Evolutionary conservation across 176 grass and related monocot genomes (phyloP).

Genomic region (Saccharum spontaneum): DNA sequence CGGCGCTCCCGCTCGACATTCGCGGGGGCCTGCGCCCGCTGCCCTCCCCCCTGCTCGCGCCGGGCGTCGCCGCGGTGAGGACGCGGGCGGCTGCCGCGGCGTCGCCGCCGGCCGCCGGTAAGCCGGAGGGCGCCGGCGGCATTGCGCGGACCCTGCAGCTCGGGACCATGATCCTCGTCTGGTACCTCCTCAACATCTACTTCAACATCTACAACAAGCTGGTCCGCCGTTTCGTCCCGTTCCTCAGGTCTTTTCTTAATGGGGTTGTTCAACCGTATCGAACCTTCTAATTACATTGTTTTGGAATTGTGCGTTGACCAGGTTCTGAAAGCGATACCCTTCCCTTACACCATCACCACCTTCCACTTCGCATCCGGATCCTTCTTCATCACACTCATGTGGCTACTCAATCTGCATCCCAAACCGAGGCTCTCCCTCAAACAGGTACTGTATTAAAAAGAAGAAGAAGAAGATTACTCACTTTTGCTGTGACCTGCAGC

Average conservation of each 20-base stretch:
- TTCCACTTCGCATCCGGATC: constrained; percentile 81
- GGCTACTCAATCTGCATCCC: constrained; percentile 68
- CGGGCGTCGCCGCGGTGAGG: not conserved
- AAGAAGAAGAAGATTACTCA: not conserved
- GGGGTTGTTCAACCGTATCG: not conserved
- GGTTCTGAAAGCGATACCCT: constrained; percentile 82
- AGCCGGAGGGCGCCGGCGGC: not conserved
- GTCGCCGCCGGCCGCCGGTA: not conserved
- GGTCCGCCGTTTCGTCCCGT: constrained; percentile 17
- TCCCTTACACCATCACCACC: constrained; percentile 82
- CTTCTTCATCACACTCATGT: constrained; percentile 86
- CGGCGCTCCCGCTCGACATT: constrained; percentile 27
- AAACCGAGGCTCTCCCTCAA: constrained; percentile 69
- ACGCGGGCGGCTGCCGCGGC: not conserved
- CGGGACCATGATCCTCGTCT: constrained; percentile 62
- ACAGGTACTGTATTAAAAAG: constrained; percentile 40
- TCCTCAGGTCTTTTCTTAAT: constrained; percentile 1
- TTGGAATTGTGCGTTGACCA: constrained; percentile 3
- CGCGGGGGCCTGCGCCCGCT: constrained; percentile 13
- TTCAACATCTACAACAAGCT: constrained; percentile 87
- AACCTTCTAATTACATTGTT: not conserved
- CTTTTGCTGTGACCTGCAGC: not conserved
- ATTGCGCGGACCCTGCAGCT: constrained; percentile 48
- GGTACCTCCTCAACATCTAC: constrained; percentile 81
- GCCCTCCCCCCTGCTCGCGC: not conserved